Percentiles rank a stretch among this genome's conserved stretches.
phyloP scores from a whole-genome alignment of 108 stramenopile genomes.

The Cyclostephanos invisitatus region DNA sequence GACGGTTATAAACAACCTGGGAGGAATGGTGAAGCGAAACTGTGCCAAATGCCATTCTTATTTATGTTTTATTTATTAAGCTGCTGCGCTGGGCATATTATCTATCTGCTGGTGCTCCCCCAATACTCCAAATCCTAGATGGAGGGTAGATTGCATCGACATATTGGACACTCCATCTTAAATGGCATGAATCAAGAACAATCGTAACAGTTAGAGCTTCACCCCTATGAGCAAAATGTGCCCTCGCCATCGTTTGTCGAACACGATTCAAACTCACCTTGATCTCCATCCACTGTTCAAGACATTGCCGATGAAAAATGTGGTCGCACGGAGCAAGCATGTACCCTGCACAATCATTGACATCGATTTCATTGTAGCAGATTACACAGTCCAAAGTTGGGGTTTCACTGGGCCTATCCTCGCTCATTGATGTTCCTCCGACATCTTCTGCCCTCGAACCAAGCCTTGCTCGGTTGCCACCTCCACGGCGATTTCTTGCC shows the following conservation, averaged over 20 bases:
- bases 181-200: not conserved
- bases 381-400: conserved; percentile 86
- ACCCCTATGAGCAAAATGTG: not conserved
- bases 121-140: conserved; percentile 1
- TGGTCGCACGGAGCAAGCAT: conserved; percentile 99
- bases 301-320: conserved; percentile 91
- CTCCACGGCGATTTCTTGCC: conserved; percentile 37
- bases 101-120: not conserved
- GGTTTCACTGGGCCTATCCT: conserved; percentile 19
- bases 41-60: too few relatives aligned
- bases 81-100: not conserved
- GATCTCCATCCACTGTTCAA: conserved; percentile 95
- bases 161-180: conserved; percentile 92
- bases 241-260: not conserved
- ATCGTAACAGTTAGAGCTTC: not conserved
- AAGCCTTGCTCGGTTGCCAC: conserved; percentile 30
- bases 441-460: conserved; percentile 31
- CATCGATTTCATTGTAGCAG: conserved; percentile 88
- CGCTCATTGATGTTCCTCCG: conserved; percentile 37
- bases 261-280: conserved; percentile 60
- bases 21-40: too few relatives aligned
- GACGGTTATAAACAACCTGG: not conserved
- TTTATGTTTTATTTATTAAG: not conserved
- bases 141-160: conserved; percentile 53
- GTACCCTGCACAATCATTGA: conserved; percentile 66